Conservation (phyloP, 2,329 filamentous ascomycete species). For the Trichoderma pleuroti region DNA sequence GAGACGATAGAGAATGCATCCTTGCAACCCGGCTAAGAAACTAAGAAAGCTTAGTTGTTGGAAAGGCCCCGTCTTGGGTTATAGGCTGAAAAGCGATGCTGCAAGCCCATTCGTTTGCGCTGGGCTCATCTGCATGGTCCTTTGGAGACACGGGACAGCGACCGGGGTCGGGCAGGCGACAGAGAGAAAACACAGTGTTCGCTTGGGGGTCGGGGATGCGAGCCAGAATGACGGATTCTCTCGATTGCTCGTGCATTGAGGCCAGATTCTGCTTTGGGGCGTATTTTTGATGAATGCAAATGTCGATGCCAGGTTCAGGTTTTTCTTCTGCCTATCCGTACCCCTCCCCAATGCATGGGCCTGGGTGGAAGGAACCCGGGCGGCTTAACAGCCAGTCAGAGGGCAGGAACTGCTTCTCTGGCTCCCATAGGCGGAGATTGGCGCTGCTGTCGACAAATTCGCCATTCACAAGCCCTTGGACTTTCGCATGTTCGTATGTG, state of each 20-base stretch:
- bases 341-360: constrained; percentile 14
- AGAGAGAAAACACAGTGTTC: not conserved
- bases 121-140: not conserved
- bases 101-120: not conserved
- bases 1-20: not conserved
- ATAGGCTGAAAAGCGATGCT: constrained; percentile 12
- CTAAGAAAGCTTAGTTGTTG: not conserved
- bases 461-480: not conserved
- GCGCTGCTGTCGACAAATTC: not conserved
- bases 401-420: constrained; percentile 19
- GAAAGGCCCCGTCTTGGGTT: not conserved
- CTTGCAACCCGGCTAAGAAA: not conserved
- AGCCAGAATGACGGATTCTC: not conserved
- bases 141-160: not conserved
- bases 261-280: not conserved
- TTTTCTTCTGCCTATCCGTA: not conserved
- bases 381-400: constrained; percentile 26
- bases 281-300: not conserved
- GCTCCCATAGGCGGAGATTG: constrained; percentile 20
- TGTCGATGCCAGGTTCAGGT: not conserved
- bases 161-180: not conserved
- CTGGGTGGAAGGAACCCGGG: constrained; percentile 21
- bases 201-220: not conserved
- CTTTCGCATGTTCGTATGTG: not conserved
- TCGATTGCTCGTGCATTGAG: not conserved